Evolutionary conservation across 2,329 filamentous ascomycete species (phyloP), one percentile per base, ranked within the genome.

Genomic region (Camillea tinctor): DNA sequence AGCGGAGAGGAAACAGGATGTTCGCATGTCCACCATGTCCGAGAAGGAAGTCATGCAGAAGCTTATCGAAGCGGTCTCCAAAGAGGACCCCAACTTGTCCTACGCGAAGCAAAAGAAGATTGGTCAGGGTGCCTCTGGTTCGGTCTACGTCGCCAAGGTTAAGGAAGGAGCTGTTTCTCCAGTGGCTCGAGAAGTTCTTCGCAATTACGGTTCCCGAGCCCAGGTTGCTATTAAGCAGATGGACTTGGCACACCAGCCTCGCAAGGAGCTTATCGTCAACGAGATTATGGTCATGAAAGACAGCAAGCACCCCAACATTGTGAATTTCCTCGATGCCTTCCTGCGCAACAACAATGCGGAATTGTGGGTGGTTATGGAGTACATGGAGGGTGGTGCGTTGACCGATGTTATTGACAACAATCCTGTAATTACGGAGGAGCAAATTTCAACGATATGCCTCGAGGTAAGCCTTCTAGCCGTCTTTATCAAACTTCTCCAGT

Each of bases 281-380:
- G 95, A 99, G 73, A 99, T 99, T 72, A 96, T 99, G 80, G 95
- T 99, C 61, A 99, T 99, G 95, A 97, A 98, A 80, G 95, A 99
- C 79, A 97, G 92, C 81, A 91, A 93, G 74, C 95, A 99, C 76
- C 89, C 90, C 62, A 99, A 99, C 77, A 99, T 99, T 80, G 95
- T 99, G 77, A 99, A 99, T 79, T 99, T 97, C 79, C 81, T 99
- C 36, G 95, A 99, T 69, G 93, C 94, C 3, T 99, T 98, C 82
- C 80, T 99, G 72, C 91, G 95, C 71, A 96, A 97, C 75, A 94
- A 95, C 76, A 93, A 91, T 71, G 86, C 91, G 57, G 95, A 99
- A 75, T 84, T 99, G n/a, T 99, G 95, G 95, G 93, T 99, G 11
- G 94, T 99, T 56, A 97, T 99, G 95, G 95, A 99, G 79, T 99